These are phyloP conservation scores for Penstemon barbatus DNA, from an alignment of 257 asterid genomes.

Conservation along the genomic window DNA sequence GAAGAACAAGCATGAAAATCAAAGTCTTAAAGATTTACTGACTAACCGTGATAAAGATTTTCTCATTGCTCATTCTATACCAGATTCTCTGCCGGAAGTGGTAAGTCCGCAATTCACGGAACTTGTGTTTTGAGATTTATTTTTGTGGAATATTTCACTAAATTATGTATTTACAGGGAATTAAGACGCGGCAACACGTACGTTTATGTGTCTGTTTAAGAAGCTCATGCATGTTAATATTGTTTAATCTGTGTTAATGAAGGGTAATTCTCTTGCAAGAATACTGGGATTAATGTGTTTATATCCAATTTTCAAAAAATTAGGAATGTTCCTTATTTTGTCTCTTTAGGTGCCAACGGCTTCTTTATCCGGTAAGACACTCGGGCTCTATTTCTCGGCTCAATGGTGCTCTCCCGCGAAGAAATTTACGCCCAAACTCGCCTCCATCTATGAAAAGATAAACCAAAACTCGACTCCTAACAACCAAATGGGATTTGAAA, in stretches of 20 bases:
- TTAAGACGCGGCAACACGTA: too few species aligned
- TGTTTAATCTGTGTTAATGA: not conserved
- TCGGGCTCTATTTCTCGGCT: conserved; percentile 72
- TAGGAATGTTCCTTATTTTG: not conserved
- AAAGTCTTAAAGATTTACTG: conserved; percentile 48
- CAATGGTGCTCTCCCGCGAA: conserved; percentile 60
- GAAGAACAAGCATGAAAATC: conserved; percentile 49
- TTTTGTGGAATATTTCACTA: not conserved
- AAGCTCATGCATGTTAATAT: not conserved
- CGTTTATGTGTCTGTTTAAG: too few species aligned
- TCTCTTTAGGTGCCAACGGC: conserved; percentile 44
- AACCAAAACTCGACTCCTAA: conserved; percentile 30
- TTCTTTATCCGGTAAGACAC: conserved; percentile 54
- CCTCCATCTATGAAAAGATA: conserved; percentile 50
- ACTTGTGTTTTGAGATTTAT: not conserved
- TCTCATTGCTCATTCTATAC: conserved; percentile 39
- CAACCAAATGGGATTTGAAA: conserved; percentile 42
- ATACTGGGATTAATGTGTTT: not conserved
- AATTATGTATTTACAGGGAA: too few species aligned
- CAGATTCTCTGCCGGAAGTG: conserved; percentile 31
- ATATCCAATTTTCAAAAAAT: not conserved
- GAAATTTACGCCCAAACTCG: conserved; percentile 52
- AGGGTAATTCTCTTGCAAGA: not conserved
- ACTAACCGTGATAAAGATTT: conserved; percentile 39
- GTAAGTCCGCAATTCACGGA: conserved; percentile 26